Base-by-base conservation (phyloP, 2,329 filamentous ascomycete species). In the Cercospora brassicicola region DNA sequence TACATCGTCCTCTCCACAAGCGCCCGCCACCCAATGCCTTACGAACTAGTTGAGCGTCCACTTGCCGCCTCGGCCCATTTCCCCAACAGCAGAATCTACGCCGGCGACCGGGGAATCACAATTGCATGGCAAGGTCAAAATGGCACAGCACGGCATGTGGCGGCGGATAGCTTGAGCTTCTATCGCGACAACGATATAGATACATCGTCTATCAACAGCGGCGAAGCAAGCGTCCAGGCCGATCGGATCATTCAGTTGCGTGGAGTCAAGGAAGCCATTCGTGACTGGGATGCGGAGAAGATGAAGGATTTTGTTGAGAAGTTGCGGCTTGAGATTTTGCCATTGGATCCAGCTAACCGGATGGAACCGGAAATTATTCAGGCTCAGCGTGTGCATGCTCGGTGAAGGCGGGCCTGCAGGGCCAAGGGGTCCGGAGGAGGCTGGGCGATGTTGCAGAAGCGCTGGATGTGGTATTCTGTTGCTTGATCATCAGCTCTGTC, bases 281-380 rank as follows among this genome's bases (percentile, higher is more conserved):
- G 18, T 2, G 18, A 26, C 2, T 59, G 62, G 62, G 36, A 64
- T 20, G 53, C 18, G 7, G 51, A 42, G 28, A 42, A 48, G 18
- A 18, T 64, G 18, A 15, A 45, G 53, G 4, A 51, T 5, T 45
- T 57, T 6, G 51, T 57, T 2, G 39, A 57, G 1, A 8, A 1
- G 8, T 28, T 64, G n/a, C 26, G 33, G n/a, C 31, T 64, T 7
- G 10, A 20, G 20, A 23, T 64, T 6, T 2, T 64, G 9, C n/a
- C 62, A 2, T 4, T 57, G 18, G 5, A 57, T 11, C 18, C 28
- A 1, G 48, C 31, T 7, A 8, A 64, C 2, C 53, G 53, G 26
- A 20, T 59, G 36, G 33, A 64, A 9, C 62, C 62, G 10, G 57
- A 60, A 3, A 15, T 60, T 6, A 36, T 60, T 15, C 57, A 60